These are phyloP conservation scores for Pseudozyma sp. DNA, from an alignment of 1,284 basidiomycete genomes.

Conservation along the genomic window DNA sequence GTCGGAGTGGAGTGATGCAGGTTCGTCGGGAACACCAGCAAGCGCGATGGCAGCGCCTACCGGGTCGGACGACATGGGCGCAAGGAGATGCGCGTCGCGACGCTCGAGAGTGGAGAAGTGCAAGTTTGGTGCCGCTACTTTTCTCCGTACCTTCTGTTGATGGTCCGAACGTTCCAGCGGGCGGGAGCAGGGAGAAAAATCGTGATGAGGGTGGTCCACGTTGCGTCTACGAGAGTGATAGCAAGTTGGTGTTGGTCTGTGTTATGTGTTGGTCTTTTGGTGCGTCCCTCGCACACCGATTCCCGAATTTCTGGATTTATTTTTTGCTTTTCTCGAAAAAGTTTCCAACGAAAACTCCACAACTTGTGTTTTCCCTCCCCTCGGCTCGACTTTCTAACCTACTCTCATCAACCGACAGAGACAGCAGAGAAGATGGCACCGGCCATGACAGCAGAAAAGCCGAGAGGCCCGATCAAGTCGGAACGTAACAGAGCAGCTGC, in stretches of 20 bases:
- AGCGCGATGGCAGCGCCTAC: constrained; percentile 56
- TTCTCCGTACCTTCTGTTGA: no score
- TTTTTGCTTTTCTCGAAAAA: constrained; percentile 6
- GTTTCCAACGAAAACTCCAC: constrained; percentile 24
- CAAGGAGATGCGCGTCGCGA: not conserved
- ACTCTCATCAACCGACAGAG: not conserved
- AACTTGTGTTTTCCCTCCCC: not conserved
- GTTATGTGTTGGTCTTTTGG: not conserved
- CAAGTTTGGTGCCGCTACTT: not conserved
- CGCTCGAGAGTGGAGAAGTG: not conserved
- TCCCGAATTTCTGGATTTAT: constrained; percentile 18
- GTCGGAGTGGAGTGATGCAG: constrained; percentile 34
- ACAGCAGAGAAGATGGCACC: constrained; percentile 19
- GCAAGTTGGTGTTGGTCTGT: not conserved
- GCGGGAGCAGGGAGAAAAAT: not conserved
- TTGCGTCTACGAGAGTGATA: not conserved
- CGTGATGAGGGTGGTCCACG: not conserved
- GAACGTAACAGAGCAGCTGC: constrained; percentile 39
- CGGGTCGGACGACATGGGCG: constrained; percentile 52
- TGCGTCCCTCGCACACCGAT: constrained; percentile 15
- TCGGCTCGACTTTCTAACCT: not conserved
- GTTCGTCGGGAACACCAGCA: constrained; percentile 50
- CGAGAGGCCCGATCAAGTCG: constrained; percentile 36
- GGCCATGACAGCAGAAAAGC: not conserved
- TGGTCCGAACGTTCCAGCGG: not conserved